Conservation (phyloP, 2,329 filamentous ascomycete genomes). For the Huntiella bhutanensis region DNA sequence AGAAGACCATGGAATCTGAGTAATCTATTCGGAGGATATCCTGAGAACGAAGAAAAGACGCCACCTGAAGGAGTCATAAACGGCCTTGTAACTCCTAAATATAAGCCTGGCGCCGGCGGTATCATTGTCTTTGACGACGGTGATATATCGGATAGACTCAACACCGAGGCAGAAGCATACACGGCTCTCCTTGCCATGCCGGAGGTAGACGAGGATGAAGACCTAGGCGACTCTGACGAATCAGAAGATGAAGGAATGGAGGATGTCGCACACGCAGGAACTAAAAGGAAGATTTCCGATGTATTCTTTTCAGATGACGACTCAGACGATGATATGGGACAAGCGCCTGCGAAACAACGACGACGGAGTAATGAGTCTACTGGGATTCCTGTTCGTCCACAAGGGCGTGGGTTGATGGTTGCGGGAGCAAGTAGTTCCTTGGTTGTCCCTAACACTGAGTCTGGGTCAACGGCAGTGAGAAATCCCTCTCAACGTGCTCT, state of each 20-base stretch:
- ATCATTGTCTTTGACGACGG: constrained; percentile 93
- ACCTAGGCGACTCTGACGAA: constrained; percentile 38
- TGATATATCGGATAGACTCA: constrained; percentile 72
- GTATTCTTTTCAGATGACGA: constrained; percentile 53
- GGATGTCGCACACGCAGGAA: constrained; percentile 26
- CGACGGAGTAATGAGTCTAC: constrained; percentile 72
- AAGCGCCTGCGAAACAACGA: constrained; percentile 59
- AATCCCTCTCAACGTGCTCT: constrained; percentile 47
- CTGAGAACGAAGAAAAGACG: constrained; percentile 22
- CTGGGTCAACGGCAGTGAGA: background rate
- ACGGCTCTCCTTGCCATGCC: constrained; percentile 80
- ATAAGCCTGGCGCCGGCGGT: constrained; percentile 63
- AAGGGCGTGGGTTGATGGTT: constrained; percentile 40
- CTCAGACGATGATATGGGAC: constrained; percentile 29
- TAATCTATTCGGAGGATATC: constrained; percentile 73
- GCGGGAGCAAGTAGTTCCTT: constrained; percentile 24
- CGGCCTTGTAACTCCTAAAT: constrained; percentile 52
- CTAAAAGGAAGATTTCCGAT: constrained; percentile 65
- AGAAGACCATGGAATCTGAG: constrained; percentile 85
- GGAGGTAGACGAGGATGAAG: constrained; percentile 60
- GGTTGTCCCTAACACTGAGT: constrained; percentile 16
- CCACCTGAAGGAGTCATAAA: constrained; percentile 41
- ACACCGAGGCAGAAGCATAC: constrained; percentile 60
- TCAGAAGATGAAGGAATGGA: constrained; percentile 30
- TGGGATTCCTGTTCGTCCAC: constrained; percentile 41